These are phyloP conservation scores for Mycena filopes DNA, from an alignment of 768 basidiomycete genomes.

Conservation along the genomic window DNA sequence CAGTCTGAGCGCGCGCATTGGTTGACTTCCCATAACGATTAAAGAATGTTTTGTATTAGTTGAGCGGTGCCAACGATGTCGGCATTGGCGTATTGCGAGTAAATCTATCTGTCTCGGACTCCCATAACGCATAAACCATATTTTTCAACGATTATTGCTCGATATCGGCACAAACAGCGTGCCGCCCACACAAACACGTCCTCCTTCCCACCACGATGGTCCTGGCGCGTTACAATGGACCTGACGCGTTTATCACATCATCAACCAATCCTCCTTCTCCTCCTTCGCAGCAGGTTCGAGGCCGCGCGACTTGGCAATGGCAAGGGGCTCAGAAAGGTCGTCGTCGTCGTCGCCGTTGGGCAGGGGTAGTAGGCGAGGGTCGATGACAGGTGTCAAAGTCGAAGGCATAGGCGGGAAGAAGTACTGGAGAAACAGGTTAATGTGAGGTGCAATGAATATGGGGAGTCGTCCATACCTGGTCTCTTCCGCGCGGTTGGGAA, in stretches of 20 bases:
- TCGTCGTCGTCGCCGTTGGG: not conserved
- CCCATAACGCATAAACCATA: not conserved
- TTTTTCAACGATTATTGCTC: not conserved
- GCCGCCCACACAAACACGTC: not conserved
- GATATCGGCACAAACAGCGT: not conserved
- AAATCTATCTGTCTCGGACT: not conserved
- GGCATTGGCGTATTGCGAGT: not conserved
- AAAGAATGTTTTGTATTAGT: not conserved
- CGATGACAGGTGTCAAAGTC: not conserved
- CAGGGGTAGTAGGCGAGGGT: not conserved
- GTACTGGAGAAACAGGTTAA: not conserved
- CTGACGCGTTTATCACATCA: not conserved
- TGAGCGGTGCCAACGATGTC: not conserved
- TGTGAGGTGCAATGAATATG: not conserved
- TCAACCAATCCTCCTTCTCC: too few relatives aligned
- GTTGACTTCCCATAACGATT: conserved; percentile 6
- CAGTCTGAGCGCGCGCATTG: too few relatives aligned
- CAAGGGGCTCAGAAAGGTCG: not conserved
- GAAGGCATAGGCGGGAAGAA: not conserved
- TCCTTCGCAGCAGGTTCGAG: not conserved
- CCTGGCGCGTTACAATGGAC: not conserved
- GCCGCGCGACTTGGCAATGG: not conserved
- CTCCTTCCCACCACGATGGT: not conserved
- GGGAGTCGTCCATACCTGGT: not conserved
- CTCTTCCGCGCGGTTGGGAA: too few relatives aligned